phyloP scores from a whole-genome alignment of 768 basidiomycete species.

The Cytidiella melzeri region DNA sequence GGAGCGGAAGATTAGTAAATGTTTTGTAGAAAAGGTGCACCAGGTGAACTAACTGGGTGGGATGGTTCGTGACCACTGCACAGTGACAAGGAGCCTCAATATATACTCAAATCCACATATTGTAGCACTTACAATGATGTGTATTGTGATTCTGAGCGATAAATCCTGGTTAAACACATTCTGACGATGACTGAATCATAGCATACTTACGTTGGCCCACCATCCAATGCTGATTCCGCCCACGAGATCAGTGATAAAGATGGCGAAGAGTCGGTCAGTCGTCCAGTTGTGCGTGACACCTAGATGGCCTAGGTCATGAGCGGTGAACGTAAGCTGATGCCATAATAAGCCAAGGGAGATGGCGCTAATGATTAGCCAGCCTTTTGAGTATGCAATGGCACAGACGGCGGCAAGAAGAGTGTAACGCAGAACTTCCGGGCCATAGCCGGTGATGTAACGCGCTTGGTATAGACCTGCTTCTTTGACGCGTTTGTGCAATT shows the following conservation, averaged over 20 bases:
- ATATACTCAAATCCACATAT: conserved; percentile 3
- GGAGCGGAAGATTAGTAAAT: conserved; percentile 7
- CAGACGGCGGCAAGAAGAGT: conserved; percentile 52
- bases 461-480: conserved; percentile 83
- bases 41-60: conserved; percentile 66
- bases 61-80: conserved; percentile 93
- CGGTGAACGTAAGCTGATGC: conserved; percentile 92
- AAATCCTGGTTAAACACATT: conserved; percentile 5
- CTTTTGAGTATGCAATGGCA: conserved; percentile 51
- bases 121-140: conserved; percentile 79
- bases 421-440: conserved; percentile 83
- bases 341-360: conserved; percentile 82
- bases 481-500: conserved; percentile 66
- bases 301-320: conserved; percentile 93
- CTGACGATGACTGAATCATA: background rate
- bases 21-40: background rate
- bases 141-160: conserved; percentile 79
- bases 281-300: conserved; percentile 88
- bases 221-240: conserved; percentile 95
- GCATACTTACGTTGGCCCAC: conserved; percentile 89
- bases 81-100: no score
- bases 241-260: conserved; percentile 74
- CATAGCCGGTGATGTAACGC: conserved; percentile 82
- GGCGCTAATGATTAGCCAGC: conserved; percentile 71
- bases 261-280: conserved; percentile 73